Evolutionary conservation across 2,329 filamentous ascomycete species (phyloP).

Genomic region (Nannizziopsis arthrosporioides): DNA sequence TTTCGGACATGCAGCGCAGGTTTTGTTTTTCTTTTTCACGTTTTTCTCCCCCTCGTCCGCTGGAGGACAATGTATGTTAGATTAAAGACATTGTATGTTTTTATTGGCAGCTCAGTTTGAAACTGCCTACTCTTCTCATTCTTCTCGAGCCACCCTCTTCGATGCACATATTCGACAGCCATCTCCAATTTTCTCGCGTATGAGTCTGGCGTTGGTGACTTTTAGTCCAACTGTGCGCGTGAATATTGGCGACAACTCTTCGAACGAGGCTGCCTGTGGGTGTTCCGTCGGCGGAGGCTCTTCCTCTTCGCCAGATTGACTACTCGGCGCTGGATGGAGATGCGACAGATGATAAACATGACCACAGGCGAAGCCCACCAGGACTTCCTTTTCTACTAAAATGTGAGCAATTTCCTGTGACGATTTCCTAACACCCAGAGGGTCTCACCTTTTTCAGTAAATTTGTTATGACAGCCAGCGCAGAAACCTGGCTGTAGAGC

Average conservation of each 20-base stretch:
- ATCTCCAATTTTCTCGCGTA: constrained; percentile 53
- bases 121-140: neutral
- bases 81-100: neutral
- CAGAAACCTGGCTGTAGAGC: constrained; percentile 22
- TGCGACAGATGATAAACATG: constrained; percentile 56
- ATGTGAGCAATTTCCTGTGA: neutral
- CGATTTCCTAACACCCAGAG: neutral
- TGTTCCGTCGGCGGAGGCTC: constrained; percentile 14
- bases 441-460: constrained; percentile 30
- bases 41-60: neutral
- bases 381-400: constrained; percentile 40
- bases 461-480: constrained; percentile 29
- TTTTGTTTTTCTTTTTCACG: too few species aligned
- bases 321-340: constrained; percentile 35
- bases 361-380: constrained; percentile 57
- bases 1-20: too few species aligned
- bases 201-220: constrained; percentile 69
- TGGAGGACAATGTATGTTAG: neutral
- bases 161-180: constrained; percentile 32
- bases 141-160: constrained; percentile 11
- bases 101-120: neutral
- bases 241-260: constrained; percentile 11
- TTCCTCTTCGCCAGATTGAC: constrained; percentile 11
- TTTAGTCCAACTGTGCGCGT: constrained; percentile 63
- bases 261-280: neutral